Evolutionary conservation across 1,284 basidiomycete species (phyloP), one percentile per base, ranked within the genome.

Genomic region (Puccinia horiana): DNA sequence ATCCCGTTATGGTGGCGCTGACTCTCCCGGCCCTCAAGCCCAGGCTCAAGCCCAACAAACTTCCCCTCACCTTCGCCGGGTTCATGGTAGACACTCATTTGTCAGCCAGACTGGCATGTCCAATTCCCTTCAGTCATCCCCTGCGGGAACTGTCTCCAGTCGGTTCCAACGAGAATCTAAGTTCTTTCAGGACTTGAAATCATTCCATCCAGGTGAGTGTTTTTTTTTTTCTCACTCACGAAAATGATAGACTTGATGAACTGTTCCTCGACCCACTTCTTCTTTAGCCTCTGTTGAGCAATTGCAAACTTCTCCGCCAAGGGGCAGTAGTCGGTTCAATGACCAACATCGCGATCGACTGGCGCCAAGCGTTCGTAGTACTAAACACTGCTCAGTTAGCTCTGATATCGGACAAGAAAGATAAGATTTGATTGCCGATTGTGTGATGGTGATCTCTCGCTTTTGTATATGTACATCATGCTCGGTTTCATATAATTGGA

Each of bases 1-100:
- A 9, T 65, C 54, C 44, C 70, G 80, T 14, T 75, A 75, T 11
- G 72, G 72, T n/a, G 78, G 78, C 47, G 72, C 80, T 29, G 47
- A 26, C 47, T 81, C 80, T 49, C 80, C 80, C n/a, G 78, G 74
- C 23, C 74, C 56, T 61, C 74, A 76, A 76, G 74, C 74, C 1
- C 70, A 69, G 44, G 44, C 47, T 4, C 49, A 56, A 70, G 74
- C 74, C 54, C 74, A 58, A 16, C 74, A 76, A 29, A 20, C 54
- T 26, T 65, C 72, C 23, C 63, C 72, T 9, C 58, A 29, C 63
- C 67, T 56, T 23, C 52, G 78, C 5, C 23, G 52, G 42, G 42
- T 32, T 26, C 72, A 65, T 14, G 72, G 72, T 1, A 65, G n/a
- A 29, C 23, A 29, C 63, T 81, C 80, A 12, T 29, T 61, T 23